Conservation (phyloP, 106 monocot genomes). For the Dioscorea alata region DNA sequence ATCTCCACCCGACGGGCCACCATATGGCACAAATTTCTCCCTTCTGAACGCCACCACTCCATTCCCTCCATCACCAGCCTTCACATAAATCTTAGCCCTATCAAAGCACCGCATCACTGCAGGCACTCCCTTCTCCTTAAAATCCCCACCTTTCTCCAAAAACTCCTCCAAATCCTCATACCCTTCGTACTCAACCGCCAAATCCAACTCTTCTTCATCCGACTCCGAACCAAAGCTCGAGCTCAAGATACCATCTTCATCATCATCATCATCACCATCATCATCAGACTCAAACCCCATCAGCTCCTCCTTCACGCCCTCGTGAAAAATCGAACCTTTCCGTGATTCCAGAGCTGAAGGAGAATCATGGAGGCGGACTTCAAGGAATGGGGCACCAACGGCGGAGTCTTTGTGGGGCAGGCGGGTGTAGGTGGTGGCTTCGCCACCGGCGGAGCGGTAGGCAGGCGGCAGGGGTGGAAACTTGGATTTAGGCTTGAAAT, state of each 20-base stretch:
- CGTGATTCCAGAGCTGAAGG: not conserved
- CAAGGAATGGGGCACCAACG: constrained; percentile 8
- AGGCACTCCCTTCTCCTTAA: constrained; percentile 94
- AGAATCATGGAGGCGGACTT: constrained; percentile 34
- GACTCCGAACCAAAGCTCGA: not conserved
- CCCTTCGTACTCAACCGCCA: not conserved
- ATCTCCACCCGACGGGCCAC: constrained; percentile 93
- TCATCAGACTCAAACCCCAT: constrained; percentile 17
- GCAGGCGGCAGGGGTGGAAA: constrained; percentile 1
- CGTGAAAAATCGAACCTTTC: not conserved
- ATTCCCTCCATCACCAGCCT: constrained; percentile 88
- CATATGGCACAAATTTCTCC: constrained; percentile 85
- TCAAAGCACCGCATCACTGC: constrained; percentile 98
- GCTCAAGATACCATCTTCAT: constrained; percentile 14
- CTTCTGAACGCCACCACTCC: constrained; percentile 90
- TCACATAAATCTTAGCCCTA: constrained; percentile 79
- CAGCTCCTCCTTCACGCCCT: not conserved
- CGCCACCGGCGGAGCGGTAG: constrained; percentile 16
- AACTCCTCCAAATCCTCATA: constrained; percentile 8
- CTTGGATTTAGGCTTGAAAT: not conserved
- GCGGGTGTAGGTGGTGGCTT: constrained; percentile 80
- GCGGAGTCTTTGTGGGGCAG: constrained; percentile 67
- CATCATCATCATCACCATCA: constrained; percentile 19
- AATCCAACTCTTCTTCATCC: not conserved
- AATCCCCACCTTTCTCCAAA: constrained; percentile 20